Evolutionary conservation across 2,329 filamentous ascomycete species (phyloP), one percentile per base, ranked within the genome.

Genomic region (Lecanicillium sp.): DNA sequence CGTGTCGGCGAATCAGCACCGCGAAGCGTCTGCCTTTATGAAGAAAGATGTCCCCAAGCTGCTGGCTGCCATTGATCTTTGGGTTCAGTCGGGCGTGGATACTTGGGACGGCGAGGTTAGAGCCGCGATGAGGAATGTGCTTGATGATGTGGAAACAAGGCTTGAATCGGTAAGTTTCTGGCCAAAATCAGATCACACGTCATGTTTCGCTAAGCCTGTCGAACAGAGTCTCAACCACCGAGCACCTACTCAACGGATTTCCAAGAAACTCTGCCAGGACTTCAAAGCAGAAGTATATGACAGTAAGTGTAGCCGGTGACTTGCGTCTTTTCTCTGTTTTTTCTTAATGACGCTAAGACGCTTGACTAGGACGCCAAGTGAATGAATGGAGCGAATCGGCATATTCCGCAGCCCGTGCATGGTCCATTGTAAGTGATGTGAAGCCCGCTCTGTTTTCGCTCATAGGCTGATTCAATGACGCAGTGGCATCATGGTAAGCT

Each of bases 1-100:
- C 6, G 67, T 75, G 2, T 68, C 67, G 4, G 59, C 71, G 2
- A 68, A 63, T 35, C 71, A 71, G 51, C 60, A 65, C 20, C 60
- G 58, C 2, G 58, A 60, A 4, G 66, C 66, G 0, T 62, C 20
- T 5, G 55, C 56, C 6, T 74, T 69, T 44, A 67, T 75, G 42
- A 52, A 58, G 2, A 57, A 70, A 21, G 58, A 69, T 12, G 65
- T 75, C 11, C 67, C 69, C 1, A 64, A 62, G 0, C 56, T 75
- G 3, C 52, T 75, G 1, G 63, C 62, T 15, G 62, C 68, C 1
- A 49, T 72, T 1, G 58, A 64, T 5, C 60, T 74, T 0, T 77
- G 72, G 72, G 61, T 73, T 1, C 58, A 69, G 43, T 67, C 69
- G 20, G 71, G 70, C 1, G 62, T 66, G 0, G 64, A 66, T 1